phyloP scores from a whole-genome alignment of 306 rosid genomes.

The Oemleria cerasiformis region DNA sequence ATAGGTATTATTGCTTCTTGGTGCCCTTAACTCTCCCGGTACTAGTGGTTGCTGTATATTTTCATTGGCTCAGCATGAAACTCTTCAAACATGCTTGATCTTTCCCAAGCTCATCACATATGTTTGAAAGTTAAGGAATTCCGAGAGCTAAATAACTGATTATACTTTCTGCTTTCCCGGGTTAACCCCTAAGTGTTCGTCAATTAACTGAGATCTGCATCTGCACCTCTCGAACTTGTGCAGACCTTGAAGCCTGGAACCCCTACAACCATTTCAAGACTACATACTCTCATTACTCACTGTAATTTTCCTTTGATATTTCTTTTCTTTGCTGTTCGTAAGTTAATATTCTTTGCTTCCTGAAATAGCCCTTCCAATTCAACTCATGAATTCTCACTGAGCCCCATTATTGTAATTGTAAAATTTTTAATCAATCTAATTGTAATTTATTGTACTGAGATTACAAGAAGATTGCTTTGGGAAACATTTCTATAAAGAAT shows the following conservation, averaged over 20 bases:
- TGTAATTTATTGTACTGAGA: too few species aligned
- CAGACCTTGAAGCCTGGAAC: not conserved
- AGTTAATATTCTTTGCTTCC: too few species aligned
- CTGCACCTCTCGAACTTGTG: not conserved
- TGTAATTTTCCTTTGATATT: not conserved
- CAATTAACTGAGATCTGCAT: not conserved
- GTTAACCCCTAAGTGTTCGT: not conserved
- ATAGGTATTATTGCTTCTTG: constrained; percentile 80
- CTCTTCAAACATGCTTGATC: constrained; percentile 80
- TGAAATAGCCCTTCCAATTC: too few species aligned
- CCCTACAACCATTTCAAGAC: not conserved
- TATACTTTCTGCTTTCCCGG: not conserved
- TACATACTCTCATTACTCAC: not conserved
- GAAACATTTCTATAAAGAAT: too few species aligned
- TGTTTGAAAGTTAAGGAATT: not conserved
- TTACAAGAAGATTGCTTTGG: too few species aligned
- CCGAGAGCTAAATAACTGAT: not conserved
- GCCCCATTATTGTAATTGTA: too few species aligned
- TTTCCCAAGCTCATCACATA: not conserved
- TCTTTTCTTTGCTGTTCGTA: not conserved
- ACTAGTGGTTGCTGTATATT: constrained; percentile 66
- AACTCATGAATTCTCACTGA: too few species aligned
- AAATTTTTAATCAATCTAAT: too few species aligned
- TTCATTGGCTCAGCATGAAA: constrained; percentile 92
- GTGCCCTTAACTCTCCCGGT: constrained; percentile 85